Percentiles rank a stretch among this genome's conserved stretches.
Evolutionary conservation across 2,329 filamentous ascomycete species (phyloP).

Genomic region (Arthrobotrys pseudoclavata): DNA sequence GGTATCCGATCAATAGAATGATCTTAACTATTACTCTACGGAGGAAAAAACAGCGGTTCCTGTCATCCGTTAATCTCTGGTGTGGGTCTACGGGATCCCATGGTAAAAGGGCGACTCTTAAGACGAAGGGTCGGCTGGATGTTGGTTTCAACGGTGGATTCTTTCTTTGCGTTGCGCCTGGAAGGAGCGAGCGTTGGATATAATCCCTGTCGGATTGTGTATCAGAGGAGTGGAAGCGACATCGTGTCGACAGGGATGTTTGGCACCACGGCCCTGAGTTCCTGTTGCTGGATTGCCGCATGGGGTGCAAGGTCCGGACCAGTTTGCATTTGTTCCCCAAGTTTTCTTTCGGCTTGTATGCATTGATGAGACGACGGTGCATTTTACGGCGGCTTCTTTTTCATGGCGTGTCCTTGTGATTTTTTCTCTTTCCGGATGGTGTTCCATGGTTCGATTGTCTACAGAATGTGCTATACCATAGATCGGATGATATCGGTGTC

Average conservation of each 20-base stretch:
- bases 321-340: not conserved
- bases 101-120: conserved; percentile 44
- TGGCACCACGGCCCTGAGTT: conserved; percentile 56
- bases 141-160: conserved; percentile 4
- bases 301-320: conserved; percentile 28
- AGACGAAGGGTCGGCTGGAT: conserved; percentile 22
- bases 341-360: not conserved
- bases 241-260: conserved; percentile 40
- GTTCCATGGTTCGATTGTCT: not conserved
- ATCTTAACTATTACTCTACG: conserved; percentile 15
- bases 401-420: conserved; percentile 16
- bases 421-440: not conserved
- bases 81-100: conserved; percentile 16
- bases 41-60: conserved; percentile 14
- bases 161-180: conserved; percentile 39
- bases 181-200: conserved; percentile 10
- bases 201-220: conserved; percentile 9
- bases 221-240: conserved; percentile 53
- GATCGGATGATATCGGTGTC: not conserved
- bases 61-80: conserved; percentile 34
- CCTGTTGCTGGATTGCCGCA: conserved; percentile 4
- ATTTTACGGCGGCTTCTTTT: not conserved
- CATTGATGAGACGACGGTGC: not conserved
- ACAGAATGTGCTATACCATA: not conserved
- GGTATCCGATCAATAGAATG: conserved; percentile 3